These are phyloP conservation scores for Phytophthora fragariae DNA, from an alignment of 352 stramenopile genomes.

Conservation along the genomic window DNA sequence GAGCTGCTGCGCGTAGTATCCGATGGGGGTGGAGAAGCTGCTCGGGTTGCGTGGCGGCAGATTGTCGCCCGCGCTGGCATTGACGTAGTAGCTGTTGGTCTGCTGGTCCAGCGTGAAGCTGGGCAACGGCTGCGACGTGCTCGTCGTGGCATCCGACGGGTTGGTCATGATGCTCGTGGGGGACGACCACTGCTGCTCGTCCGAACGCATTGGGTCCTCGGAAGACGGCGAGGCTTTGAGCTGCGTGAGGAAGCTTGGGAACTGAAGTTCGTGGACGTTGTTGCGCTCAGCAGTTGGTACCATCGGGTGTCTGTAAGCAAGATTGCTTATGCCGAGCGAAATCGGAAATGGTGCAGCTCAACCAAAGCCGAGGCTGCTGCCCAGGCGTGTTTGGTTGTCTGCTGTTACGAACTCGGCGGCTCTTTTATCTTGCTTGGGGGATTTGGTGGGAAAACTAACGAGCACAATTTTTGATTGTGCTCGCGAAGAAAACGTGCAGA, in stretches of 20 bases:
- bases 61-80: constrained; percentile 5
- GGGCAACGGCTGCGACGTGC: constrained; percentile 30
- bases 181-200: constrained; percentile 38
- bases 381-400: constrained; percentile 37
- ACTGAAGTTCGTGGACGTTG: constrained; percentile 37
- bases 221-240: constrained; percentile 39
- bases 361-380: constrained; percentile 16
- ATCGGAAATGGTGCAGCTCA: constrained; percentile 32
- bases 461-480: no score
- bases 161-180: constrained; percentile 41
- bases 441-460: no score
- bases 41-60: constrained; percentile 6
- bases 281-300: constrained; percentile 27
- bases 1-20: constrained; percentile 40
- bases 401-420: constrained; percentile 27
- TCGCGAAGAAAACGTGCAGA: no score
- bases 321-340: constrained; percentile 44
- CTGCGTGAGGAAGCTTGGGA: constrained; percentile 53
- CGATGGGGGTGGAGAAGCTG: constrained; percentile 24
- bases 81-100: constrained; percentile 28
- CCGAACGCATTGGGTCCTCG: constrained; percentile 31
- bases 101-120: constrained; percentile 42
- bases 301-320: constrained; percentile 38
- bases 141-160: constrained; percentile 21
- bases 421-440: constrained; percentile 24